Conservation (phyloP, 2,329 filamentous ascomycete genomes). For the Aspergillus niger region DNA sequence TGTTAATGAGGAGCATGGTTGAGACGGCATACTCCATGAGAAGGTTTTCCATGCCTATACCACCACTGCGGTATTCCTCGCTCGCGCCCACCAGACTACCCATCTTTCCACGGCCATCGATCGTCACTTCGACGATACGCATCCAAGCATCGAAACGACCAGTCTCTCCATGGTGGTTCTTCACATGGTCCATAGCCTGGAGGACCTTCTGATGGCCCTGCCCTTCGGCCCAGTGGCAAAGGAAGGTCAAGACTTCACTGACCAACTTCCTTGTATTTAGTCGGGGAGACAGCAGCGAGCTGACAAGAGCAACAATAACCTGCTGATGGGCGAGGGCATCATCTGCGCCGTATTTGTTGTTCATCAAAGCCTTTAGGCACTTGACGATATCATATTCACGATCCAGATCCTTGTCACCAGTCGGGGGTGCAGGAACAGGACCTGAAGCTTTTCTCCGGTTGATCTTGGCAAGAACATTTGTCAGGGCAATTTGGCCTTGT, state of each 20-base stretch:
- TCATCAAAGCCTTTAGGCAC: slow-evolving; percentile 95
- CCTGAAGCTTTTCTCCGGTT: slow-evolving; percentile 81
- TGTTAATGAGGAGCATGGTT: slow-evolving; percentile 92
- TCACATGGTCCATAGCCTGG: slow-evolving; percentile 89
- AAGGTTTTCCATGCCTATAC: slow-evolving; percentile 97
- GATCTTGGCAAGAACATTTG: slow-evolving; percentile 89
- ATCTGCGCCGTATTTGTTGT: slow-evolving; percentile 98
- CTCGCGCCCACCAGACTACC: slow-evolving; percentile 95
- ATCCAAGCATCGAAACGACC: slow-evolving; percentile 98
- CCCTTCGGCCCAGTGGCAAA: slow-evolving; percentile 90
- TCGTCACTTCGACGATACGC: slow-evolving; percentile 94
- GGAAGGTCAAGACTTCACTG: slow-evolving; percentile 92
- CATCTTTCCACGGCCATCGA: slow-evolving; percentile 98
- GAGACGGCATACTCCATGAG: slow-evolving; percentile 98
- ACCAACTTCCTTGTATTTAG: slow-evolving; percentile 91
- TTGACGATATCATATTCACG: slow-evolving; percentile 97
- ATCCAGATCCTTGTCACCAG: slow-evolving; percentile 78
- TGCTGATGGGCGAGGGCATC: slow-evolving; percentile 89
- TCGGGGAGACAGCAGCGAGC: slow-evolving; percentile 82
- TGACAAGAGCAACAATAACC: slow-evolving; percentile 83
- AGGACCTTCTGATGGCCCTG: slow-evolving; percentile 91
- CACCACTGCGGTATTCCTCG: slow-evolving; percentile 91
- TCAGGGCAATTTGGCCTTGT: slow-evolving; percentile 93
- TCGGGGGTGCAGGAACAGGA: slow-evolving; percentile 63
- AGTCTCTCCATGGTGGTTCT: slow-evolving; percentile 83